phyloP scores from a whole-genome alignment of 1,284 basidiomycete species.

The Cerioporus squamosus region DNA sequence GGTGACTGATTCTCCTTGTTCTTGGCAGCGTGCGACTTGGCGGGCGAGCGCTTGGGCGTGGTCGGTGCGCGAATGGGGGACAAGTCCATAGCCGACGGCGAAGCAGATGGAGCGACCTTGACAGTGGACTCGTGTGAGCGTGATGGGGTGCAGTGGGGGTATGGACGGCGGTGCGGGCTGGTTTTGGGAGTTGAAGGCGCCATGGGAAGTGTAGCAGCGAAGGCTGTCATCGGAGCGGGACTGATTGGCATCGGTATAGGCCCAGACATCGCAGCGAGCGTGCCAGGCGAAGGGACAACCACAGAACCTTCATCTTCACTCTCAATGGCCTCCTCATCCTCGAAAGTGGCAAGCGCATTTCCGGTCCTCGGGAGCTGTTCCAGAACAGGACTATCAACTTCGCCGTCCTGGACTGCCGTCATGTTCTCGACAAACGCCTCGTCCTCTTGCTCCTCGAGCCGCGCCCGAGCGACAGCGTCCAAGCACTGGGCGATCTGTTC shows the following conservation, averaged over 20 bases:
- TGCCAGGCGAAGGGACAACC: slow-evolving; percentile 19
- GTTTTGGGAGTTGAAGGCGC: slow-evolving; percentile 24
- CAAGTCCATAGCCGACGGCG: slow-evolving; percentile 15
- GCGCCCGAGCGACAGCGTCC: slow-evolving; percentile 17
- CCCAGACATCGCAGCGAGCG: slow-evolving; percentile 15
- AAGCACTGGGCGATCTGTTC: slow-evolving; percentile 27
- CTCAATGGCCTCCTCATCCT: slow-evolving; percentile 9
- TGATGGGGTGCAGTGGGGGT: slow-evolving; percentile 39
- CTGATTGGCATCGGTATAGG: slow-evolving; percentile 10
- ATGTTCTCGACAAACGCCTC: slow-evolving; percentile 22
- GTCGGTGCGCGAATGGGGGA: slow-evolving; percentile 14
- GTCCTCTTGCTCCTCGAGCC: slow-evolving; percentile 19
- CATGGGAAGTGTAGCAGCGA: neutral
- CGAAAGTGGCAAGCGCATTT: neutral
- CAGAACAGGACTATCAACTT: neutral
- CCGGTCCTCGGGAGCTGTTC: neutral
- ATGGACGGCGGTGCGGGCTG: slow-evolving; percentile 10
- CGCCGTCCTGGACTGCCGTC: slow-evolving; percentile 8
- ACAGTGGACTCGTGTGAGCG: no score
- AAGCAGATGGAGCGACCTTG: slow-evolving; percentile 14
- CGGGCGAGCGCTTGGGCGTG: slow-evolving; percentile 30
- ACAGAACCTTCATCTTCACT: slow-evolving; percentile 26
- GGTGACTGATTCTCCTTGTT: slow-evolving; percentile 56
- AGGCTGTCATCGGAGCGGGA: slow-evolving; percentile 2
- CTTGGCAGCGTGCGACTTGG: slow-evolving; percentile 15